Conservation (phyloP, 768 basidiomycete species). For the Rhodotorula taiwanensis region DNA sequence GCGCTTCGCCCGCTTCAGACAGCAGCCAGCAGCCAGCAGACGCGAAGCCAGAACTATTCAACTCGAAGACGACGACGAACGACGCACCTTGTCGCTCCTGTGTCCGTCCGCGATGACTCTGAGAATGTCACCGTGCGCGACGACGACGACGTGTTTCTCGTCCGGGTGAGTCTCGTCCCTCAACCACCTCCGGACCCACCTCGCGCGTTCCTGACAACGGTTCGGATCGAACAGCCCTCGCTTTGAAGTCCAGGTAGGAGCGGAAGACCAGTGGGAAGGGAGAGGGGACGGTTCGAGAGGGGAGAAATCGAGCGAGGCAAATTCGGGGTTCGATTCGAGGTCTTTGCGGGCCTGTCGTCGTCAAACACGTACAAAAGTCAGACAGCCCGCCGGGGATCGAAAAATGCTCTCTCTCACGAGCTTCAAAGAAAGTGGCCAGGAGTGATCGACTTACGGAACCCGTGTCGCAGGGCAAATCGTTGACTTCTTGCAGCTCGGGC, state of each 20-base stretch:
- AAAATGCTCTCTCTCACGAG: too few relatives aligned
- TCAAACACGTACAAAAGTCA: background rate
- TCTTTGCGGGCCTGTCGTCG: background rate
- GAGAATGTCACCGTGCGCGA: conserved; percentile 44
- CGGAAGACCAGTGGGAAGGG: conserved; percentile 10
- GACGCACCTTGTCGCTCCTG: conserved; percentile 12
- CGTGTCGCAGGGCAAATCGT: conserved; percentile 36
- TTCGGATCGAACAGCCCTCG: conserved; percentile 38
- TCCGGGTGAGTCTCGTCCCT: conserved; percentile 22
- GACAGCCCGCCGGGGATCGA: background rate
- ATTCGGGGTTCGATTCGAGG: conserved; percentile 39
- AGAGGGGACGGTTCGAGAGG: conserved; percentile 8
- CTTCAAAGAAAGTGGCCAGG: too few relatives aligned
- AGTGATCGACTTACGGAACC: conserved; percentile 21
- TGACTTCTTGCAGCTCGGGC: conserved; percentile 43
- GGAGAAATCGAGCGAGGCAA: conserved; percentile 41
- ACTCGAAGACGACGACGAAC: background rate
- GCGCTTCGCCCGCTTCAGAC: background rate
- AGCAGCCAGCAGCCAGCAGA: too few relatives aligned
- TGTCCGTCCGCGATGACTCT: conserved; percentile 37
- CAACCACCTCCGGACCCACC: conserved; percentile 42
- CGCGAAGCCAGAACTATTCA: too few relatives aligned
- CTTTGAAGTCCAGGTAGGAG: conserved; percentile 40
- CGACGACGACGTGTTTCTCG: conserved; percentile 44
- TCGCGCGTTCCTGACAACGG: conserved; percentile 15